These are phyloP conservation scores for Porpolomopsis calyptriformis DNA, from an alignment of 768 basidiomycete species.

Conservation along the genomic window DNA sequence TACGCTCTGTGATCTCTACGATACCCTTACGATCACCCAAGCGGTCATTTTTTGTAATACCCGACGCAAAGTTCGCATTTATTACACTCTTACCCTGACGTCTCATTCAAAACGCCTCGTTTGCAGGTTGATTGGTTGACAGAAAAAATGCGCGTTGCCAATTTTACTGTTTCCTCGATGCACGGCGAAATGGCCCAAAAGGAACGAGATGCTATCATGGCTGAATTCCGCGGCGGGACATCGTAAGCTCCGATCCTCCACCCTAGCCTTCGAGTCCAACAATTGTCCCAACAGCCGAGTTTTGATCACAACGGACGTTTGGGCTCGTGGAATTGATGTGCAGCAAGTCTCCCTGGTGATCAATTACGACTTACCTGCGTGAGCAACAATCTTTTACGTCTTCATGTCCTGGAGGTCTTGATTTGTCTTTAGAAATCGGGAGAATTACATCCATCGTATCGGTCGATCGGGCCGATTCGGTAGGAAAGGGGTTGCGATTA, in stretches of 20 bases:
- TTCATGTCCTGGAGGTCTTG: slow-evolving; percentile 8
- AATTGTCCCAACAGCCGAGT: slow-evolving; percentile 75
- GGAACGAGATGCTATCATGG: slow-evolving; percentile 93
- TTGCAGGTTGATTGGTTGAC: slow-evolving; percentile 91
- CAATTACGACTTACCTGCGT: slow-evolving; percentile 94
- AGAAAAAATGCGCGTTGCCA: slow-evolving; percentile 97
- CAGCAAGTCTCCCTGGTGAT: slow-evolving; percentile 97
- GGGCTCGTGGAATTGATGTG: slow-evolving; percentile 97
- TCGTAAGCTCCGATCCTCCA: slow-evolving; percentile 44
- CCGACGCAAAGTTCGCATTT: slow-evolving; percentile 67
- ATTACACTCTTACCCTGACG: background rate
- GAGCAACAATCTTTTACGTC: slow-evolving; percentile 22
- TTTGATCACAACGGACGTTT: slow-evolving; percentile 91
- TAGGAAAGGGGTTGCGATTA: slow-evolving; percentile 98
- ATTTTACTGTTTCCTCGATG: slow-evolving; percentile 96
- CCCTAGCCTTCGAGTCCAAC: no score
- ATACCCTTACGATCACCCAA: slow-evolving; percentile 97
- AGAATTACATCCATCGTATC: slow-evolving; percentile 99
- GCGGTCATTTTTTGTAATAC: slow-evolving; percentile 99
- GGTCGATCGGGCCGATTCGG: slow-evolving; percentile 99
- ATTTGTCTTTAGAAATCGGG: slow-evolving; percentile 61
- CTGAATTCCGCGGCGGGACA: slow-evolving; percentile 87
- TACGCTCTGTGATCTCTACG: slow-evolving; percentile 93
- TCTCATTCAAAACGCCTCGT: background rate
- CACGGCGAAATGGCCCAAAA: slow-evolving; percentile 95